These are phyloP conservation scores for Dioszegia crocea DNA, from an alignment of 768 basidiomycete genomes.

Conservation along the genomic window DNA sequence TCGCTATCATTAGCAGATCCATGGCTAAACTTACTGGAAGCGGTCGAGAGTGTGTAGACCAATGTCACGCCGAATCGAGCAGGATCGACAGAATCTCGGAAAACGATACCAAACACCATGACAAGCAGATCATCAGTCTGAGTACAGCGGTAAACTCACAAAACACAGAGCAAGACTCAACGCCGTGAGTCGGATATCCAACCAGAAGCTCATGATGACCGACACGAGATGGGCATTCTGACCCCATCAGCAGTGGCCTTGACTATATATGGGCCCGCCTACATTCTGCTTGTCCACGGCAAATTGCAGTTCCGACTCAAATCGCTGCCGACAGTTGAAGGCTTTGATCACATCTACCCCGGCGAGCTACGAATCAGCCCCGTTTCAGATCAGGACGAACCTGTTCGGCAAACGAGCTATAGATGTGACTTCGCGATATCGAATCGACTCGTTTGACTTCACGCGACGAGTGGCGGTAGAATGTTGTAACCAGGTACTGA, in stretches of 20 bases:
- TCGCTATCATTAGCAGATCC: too few relatives aligned
- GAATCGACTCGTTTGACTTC: conserved; percentile 40
- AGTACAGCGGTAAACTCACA: background rate
- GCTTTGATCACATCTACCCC: conserved; percentile 35
- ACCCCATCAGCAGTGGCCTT: too few relatives aligned
- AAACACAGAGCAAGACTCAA: background rate
- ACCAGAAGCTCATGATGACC: background rate
- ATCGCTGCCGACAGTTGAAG: conserved; percentile 22
- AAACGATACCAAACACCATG: conserved; percentile 64
- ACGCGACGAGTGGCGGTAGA: conserved; percentile 32
- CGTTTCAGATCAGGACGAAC: conserved; percentile 2
- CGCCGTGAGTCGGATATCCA: background rate
- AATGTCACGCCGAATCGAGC: conserved; percentile 60
- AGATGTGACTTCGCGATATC: conserved; percentile 28
- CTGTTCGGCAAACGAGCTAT: conserved; percentile 35
- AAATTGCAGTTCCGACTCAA: conserved; percentile 17
- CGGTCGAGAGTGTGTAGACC: conserved; percentile 53
- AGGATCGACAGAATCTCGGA: conserved; percentile 58
- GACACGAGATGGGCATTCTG: background rate
- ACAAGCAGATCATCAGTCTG: conserved; percentile 54
- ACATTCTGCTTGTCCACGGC: conserved; percentile 12
- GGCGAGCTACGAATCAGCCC: conserved; percentile 15
- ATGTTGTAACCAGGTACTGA: conserved; percentile 26
- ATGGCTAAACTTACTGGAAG: conserved; percentile 17
- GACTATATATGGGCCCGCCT: too few relatives aligned